Base-by-base conservation (phyloP, 306 rosid genomes). In the Dalbergia oliveri region DNA sequence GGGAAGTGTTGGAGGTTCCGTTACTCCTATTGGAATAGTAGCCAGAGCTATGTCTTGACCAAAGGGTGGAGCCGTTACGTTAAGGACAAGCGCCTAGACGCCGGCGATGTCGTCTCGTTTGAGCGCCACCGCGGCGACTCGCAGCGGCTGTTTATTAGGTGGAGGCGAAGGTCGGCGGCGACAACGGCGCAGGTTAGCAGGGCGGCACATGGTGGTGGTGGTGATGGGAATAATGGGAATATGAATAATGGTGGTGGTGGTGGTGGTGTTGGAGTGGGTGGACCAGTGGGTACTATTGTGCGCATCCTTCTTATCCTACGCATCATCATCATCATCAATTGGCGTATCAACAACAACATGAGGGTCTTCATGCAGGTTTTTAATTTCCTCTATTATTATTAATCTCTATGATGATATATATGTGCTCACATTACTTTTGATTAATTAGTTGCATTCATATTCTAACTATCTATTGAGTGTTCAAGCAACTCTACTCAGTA, bases 11-110 rank as follows among this genome's bases (percentile, higher is more conserved):
- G 99, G 99, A 76, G 98, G 13, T 95, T 95, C 80, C 96, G 99
- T 19, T 95, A 95, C 89, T 95, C 99, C 0, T 95, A 95, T 62
- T 95, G 99, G 99, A 95, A 95, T 76, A 93, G 98, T 18, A 95
- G 99, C 77, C 99, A 95, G 81, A 95, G 99, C 88, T 95, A 95
- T 50, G 99, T 95, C 0, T 59, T 95, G 9, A 95, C 99, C 13
- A 95, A 95, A 6, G 99, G 99, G 0, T 95, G 99, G 99, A 91
- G 96, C 87, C 94, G 99, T 51, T 95, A 88, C 84, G 99, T 95
- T 1, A 95, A 95, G 76, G 99, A 95, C 65, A 95, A 95, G 87
- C 88, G 97, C 4, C 90, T 95, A 4, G 92, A 95, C 15, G 94
- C 99, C 0, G 99, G 99, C 57, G 99, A 95, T 82, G 86, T 91